Base-by-base conservation (phyloP, 2,329 filamentous ascomycete species). In the Venturia nashicola region DNA sequence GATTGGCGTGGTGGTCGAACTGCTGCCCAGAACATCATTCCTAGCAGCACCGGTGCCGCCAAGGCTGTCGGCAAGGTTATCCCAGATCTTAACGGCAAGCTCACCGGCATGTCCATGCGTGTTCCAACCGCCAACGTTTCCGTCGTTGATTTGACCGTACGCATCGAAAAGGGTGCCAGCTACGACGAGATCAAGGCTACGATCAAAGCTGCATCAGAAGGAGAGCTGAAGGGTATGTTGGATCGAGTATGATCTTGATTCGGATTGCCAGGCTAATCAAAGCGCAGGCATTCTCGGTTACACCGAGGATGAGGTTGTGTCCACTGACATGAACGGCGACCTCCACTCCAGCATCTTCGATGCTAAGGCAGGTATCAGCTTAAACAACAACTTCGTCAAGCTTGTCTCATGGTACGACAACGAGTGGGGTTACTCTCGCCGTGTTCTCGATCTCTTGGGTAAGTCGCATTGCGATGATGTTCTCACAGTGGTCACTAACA, bases 11-110 rank as follows among this genome's bases (percentile, higher is more conserved):
- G 94, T 86, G 94, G 94, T 79, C 94, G 94, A 83, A 92, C 90
- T 73, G 94, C 94, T 82, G 94, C 94, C 76, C 90, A 96, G 85
- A 97, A 99, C 89, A 97, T 97, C 86, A 97, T 99, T 76, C 94
- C 94, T 80, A 91, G 87, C 84, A 96, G 90, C 86, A 99, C 94
- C 70, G 94, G 94, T 87, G 94, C 94, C 79, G 94, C 94, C 78
- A 99, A 99, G 91, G 94, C 94, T 77, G 94, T 99, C 82, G 94
- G 94, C 83, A 99, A 99, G 89, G 94, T 97, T 83, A 97, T 97
- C 75, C 94, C 94, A 72, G 82, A 86, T 72, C 87, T 99, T 71
- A 97, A 97, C 83, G 94, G 94, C 86, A 99, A 99, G 88, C 91
- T 97, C 71, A 99, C 94, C 70, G 94, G 94, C 83, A 97, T 99